A percentile compares a stretch with the other conserved stretches of the same genome.
Evolutionary conservation across 1,284 basidiomycete genomes (phyloP).

Genomic region (Boletus semigastroideus): DNA sequence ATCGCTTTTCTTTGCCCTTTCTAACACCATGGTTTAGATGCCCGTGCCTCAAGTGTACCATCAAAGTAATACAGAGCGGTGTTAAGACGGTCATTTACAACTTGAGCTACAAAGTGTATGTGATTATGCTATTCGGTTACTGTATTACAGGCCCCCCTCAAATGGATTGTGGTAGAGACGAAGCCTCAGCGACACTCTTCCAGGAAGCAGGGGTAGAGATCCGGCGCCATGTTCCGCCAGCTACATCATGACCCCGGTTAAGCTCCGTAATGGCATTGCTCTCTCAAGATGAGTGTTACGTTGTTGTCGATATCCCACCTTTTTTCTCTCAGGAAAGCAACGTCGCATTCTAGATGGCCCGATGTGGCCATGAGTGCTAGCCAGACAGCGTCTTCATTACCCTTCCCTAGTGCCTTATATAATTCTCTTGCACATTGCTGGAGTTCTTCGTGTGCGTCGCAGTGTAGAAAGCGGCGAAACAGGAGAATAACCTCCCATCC

Average conservation of each 20-base stretch:
- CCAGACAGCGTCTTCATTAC: conserved; percentile 84
- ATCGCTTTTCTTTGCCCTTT: not conserved
- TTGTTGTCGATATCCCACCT: conserved; percentile 66
- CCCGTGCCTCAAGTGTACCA: conserved; percentile 92
- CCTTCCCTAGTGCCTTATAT: conserved; percentile 56
- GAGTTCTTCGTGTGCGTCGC: conserved; percentile 67
- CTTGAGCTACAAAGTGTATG: conserved; percentile 91
- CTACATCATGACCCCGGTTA: conserved; percentile 16
- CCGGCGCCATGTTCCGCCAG: conserved; percentile 56
- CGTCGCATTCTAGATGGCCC: conserved; percentile 40
- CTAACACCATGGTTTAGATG: conserved; percentile 58
- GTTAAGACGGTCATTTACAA: conserved; percentile 95
- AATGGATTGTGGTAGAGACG: conserved; percentile 54
- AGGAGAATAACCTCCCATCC: conserved; percentile 77
- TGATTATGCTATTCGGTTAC: conserved; percentile 4
- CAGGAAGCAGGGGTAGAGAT: conserved; percentile 77
- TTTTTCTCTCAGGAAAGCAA: conserved; percentile 51
- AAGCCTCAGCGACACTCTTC: conserved; percentile 76
- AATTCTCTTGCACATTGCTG: conserved; percentile 64
- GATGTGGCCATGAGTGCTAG: conserved; percentile 62
- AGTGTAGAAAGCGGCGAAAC: conserved; percentile 74
- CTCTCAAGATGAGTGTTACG: conserved; percentile 43
- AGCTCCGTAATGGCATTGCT: conserved; percentile 8
- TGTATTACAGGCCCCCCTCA: not conserved
- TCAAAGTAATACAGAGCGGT: conserved; percentile 97